Base-by-base conservation (phyloP, 257 asterid species). In the Linaria vulgaris region DNA sequence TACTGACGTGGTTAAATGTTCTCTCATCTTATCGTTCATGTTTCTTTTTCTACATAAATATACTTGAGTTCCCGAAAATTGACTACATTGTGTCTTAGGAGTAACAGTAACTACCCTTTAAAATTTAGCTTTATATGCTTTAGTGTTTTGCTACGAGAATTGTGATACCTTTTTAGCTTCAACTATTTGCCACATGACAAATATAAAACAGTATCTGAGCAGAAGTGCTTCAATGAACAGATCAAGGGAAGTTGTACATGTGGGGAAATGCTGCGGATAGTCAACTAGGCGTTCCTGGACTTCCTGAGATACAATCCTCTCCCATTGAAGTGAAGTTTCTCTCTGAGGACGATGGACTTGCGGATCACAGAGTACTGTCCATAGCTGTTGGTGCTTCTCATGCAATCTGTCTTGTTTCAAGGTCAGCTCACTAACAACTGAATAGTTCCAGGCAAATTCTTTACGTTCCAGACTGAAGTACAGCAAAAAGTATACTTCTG, bases 371-470 rank as follows among this genome's bases (percentile, higher is more conserved):
- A 3, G 99, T 92, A 62, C 61, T 87, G 56, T 70, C 84, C 49
- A 83, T 89, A 20, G 85, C 95, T 43, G 83, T 71, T 19, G 99
- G 99, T 38, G 99, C 99, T 62, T 89, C 97, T 64, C 99, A 92
- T 87, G 85, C 88, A 9, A 76, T 85, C 83, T 92, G 99, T 71
- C 82, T 92, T 19, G 94, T 82, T 56, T 80, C 85, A 57, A 80
- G 87, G 80, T 75, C 80, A 64, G 70, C 70, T 63, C 66, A 56
- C 49, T 69, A 50, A 71, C 41, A 7, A 34, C 6, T 34, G 41
- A 34, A 34, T 4, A 7, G 41, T 34, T 3, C 41, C 41, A 34
- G 41, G 41, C 6, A 30, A 30, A 34, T 7, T 34, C 41, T 8
- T 8, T 34, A 34, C 41, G 5, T 34, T 34, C 41, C 10, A 34